phyloP scores from a whole-genome alignment of 768 basidiomycete species.

The Chalciporus sphaerocephalus region DNA sequence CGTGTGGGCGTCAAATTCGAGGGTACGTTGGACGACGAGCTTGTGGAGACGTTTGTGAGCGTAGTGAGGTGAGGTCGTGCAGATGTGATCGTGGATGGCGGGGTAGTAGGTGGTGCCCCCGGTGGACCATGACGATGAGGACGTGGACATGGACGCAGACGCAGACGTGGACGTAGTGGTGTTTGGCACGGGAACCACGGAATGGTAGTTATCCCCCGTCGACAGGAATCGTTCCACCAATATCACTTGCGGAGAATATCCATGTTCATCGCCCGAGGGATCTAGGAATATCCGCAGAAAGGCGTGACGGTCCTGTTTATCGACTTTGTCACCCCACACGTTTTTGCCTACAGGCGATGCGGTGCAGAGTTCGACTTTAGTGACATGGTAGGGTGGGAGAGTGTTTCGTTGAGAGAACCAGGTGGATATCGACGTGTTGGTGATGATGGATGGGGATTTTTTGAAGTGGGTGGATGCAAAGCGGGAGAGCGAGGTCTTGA shows the following conservation, averaged over 20 bases:
- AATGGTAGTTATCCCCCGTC: neutral
- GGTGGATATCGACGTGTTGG: constrained; percentile 1
- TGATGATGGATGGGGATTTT: neutral
- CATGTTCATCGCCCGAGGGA: neutral
- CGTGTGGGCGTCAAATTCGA: neutral
- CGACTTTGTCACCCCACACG: neutral
- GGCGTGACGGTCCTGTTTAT: constrained; percentile 2
- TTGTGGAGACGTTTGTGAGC: neutral
- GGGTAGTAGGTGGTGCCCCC: constrained; percentile 8
- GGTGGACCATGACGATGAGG: too few species aligned
- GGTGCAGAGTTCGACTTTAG: constrained; percentile 12
- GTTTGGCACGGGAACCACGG: neutral
- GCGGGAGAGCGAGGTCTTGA: constrained; percentile 3
- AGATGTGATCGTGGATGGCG: constrained; percentile 10
- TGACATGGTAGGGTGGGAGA: constrained; percentile 2
- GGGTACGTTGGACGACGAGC: constrained; percentile 10
- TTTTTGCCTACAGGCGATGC: neutral
- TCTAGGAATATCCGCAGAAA: constrained; percentile 5
- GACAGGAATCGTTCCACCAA: constrained; percentile 19
- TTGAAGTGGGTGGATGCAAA: neutral
- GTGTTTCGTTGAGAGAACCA: neutral
- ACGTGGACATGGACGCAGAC: too few species aligned
- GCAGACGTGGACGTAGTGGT: constrained; percentile 3
- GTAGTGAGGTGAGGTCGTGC: neutral
- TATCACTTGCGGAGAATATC: neutral